Conservation (phyloP, 371 early-diverging fungal genomes). For the Mucor racemosus region DNA sequence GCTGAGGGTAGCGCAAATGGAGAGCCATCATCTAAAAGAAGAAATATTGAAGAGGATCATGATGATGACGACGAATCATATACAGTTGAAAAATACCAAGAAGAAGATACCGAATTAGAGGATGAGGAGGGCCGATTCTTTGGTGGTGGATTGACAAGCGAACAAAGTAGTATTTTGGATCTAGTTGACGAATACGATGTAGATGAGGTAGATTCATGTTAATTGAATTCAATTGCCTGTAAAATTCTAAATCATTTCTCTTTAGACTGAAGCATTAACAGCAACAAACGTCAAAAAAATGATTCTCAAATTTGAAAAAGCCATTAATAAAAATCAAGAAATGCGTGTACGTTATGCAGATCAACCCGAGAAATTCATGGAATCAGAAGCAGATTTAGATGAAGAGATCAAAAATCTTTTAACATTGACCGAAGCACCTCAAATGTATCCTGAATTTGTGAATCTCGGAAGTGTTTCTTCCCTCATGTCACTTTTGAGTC, state of each 20-base stretch:
- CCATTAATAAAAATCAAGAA: conserved; percentile 85
- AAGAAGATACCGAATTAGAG: conserved; percentile 28
- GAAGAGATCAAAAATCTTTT: conserved; percentile 82
- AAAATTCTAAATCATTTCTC: too few relatives aligned
- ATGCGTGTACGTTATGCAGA: conserved; percentile 84
- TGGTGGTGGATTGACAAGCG: conserved; percentile 82
- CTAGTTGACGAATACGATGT: conserved; percentile 86
- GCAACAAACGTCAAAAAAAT: conserved; percentile 70
- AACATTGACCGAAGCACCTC: conserved; percentile 78
- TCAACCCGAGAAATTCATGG: conserved; percentile 85
- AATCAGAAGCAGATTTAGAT: conserved; percentile 94
- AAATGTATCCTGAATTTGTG: conserved; percentile 75
- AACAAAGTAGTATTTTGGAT: conserved; percentile 78
- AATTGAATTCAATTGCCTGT: neutral
- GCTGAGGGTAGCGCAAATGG: conserved; percentile 18
- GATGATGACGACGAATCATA: conserved; percentile 20
- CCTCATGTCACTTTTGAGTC: conserved; percentile 77
- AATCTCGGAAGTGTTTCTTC: conserved; percentile 69
- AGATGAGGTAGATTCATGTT: conserved; percentile 55
- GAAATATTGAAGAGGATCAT: conserved; percentile 31
- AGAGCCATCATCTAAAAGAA: conserved; percentile 25
- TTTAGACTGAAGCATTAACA: conserved; percentile 63
- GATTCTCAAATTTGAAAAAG: conserved; percentile 84
- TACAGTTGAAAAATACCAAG: conserved; percentile 15
- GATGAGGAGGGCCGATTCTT: conserved; percentile 76